Conservation (phyloP, 345 rosid genomes). For the Zanthoxylum bungeanum region DNA sequence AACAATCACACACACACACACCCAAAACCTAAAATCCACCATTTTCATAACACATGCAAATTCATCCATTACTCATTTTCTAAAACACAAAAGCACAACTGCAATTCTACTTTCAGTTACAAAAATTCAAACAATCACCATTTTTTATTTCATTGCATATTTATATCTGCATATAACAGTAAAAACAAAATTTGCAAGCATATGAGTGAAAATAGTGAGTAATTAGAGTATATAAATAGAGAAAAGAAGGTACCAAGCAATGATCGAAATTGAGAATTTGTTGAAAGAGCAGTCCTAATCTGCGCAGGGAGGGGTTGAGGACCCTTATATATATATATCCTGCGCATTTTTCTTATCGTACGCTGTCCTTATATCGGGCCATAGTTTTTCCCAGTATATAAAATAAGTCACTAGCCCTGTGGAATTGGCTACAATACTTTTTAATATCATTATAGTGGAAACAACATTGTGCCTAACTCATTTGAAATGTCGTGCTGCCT, state of each 20-base stretch:
- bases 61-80: conserved; percentile 6
- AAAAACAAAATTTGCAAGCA: background rate
- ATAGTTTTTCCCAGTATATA: background rate
- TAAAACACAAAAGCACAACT: conserved; percentile 15
- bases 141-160: background rate
- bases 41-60: conserved; percentile 14
- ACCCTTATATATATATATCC: conserved; percentile 29
- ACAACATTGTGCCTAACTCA: too few relatives aligned
- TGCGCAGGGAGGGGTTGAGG: conserved; percentile 58
- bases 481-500: too few relatives aligned
- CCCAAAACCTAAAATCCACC: background rate
- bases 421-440: too few relatives aligned
- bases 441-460: too few relatives aligned
- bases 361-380: conserved; percentile 20
- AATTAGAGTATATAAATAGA: conserved; percentile 5
- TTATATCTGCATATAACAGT: background rate
- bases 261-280: too few relatives aligned
- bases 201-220: background rate
- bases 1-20: background rate
- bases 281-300: conserved; percentile 58
- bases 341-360: conserved; percentile 56
- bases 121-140: background rate
- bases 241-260: conserved; percentile 24
- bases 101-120: conserved; percentile 5
- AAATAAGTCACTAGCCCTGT: background rate